These are phyloP conservation scores for Kodamaea kakaduensis DNA, from an alignment of 805 yeast species.

Conservation along the genomic window DNA sequence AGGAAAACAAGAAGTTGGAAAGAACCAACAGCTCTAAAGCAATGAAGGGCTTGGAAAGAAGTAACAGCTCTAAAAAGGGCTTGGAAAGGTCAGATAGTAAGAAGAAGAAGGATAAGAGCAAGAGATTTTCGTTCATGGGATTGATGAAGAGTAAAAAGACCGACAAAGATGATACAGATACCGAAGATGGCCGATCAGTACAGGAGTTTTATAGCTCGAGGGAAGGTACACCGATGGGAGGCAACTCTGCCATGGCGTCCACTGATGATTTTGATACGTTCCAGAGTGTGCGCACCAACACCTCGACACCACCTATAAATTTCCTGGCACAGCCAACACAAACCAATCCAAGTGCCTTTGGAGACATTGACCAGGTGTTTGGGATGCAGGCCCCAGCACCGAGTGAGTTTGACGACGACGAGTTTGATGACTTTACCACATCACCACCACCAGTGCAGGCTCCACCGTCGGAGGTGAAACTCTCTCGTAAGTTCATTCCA, in stretches of 20 bases:
- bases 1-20: too few species aligned
- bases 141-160: conserved; percentile 7
- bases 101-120: conserved; percentile 9
- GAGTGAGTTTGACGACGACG: conserved; percentile 15
- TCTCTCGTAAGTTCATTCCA: conserved; percentile 1
- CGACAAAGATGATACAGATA: conserved; percentile 1
- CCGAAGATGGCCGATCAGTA: conserved; percentile 2
- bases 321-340: too few species aligned
- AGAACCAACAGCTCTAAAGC: too few species aligned
- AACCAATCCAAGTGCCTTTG: too few species aligned
- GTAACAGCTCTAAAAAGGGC: too few species aligned
- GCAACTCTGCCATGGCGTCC: too few species aligned
- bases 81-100: not conserved
- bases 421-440: conserved; percentile 21
- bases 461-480: not conserved
- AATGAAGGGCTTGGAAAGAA: too few species aligned
- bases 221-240: too few species aligned
- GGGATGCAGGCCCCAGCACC: not conserved
- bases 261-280: not conserved
- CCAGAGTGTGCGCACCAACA: not conserved
- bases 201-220: too few species aligned
- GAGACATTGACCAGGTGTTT: not conserved
- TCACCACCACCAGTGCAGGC: not conserved
- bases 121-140: conserved; percentile 22
- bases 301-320: too few species aligned